Conservation (phyloP, 2,329 filamentous ascomycete genomes). For the Phaeoacremonium minimum region DNA sequence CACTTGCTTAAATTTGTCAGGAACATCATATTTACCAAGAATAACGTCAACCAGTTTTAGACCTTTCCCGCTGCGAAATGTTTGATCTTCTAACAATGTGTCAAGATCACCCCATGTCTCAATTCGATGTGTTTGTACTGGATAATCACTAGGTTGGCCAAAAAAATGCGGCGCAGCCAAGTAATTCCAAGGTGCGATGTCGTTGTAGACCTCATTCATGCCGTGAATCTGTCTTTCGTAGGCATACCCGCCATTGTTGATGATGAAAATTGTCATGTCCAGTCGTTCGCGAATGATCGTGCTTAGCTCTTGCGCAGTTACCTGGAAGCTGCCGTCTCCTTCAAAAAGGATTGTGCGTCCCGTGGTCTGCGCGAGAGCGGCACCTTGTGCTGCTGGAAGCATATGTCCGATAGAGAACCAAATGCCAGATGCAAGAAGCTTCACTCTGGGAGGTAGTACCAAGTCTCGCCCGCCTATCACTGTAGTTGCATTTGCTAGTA, state of each 20-base stretch:
- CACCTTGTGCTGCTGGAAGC: conserved; percentile 5
- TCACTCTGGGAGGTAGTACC: conserved; percentile 40
- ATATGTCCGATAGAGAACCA: conserved; percentile 9
- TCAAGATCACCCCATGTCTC: too few relatives aligned
- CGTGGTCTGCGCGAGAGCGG: conserved; percentile 1
- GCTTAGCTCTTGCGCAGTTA: conserved; percentile 62
- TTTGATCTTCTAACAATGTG: too few relatives aligned
- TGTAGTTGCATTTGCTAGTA: conserved; percentile 55
- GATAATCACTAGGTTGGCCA: too few relatives aligned
- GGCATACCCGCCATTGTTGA: conserved; percentile 58
- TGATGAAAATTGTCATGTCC: conserved; percentile 44
- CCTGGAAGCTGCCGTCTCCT: conserved; percentile 61
- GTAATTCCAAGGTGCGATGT: conserved; percentile 48
- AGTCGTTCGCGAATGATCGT: conserved; percentile 55
- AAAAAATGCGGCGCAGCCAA: conserved; percentile 43
- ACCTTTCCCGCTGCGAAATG: too few relatives aligned
- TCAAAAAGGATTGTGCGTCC: conserved; percentile 49
- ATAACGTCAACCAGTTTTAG: too few relatives aligned
- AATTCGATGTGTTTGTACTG: too few relatives aligned
- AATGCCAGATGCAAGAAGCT: conserved; percentile 31
- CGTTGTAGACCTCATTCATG: conserved; percentile 47
- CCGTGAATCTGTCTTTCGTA: conserved; percentile 56
- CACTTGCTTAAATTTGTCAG: too few relatives aligned
- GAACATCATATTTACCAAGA: too few relatives aligned
- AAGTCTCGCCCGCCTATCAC: conserved; percentile 48